Evolutionary conservation across 2,329 filamentous ascomycete genomes (phyloP).

Genomic region (Colletotrichum somersetense): DNA sequence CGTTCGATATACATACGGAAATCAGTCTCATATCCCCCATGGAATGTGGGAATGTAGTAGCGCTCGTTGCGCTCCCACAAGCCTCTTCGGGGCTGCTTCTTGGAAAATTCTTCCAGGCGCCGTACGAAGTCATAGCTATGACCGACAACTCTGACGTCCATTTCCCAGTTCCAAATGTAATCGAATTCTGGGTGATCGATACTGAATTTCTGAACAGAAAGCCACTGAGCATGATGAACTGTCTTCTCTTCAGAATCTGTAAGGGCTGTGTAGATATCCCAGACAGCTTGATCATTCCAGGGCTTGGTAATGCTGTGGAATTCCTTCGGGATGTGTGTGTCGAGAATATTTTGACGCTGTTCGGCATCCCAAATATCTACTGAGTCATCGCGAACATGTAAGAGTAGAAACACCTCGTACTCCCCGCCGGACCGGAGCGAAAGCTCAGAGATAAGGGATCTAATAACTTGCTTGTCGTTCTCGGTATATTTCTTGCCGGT

Average conservation of each 20-base stretch:
- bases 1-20: conserved; percentile 75
- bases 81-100: conserved; percentile 76
- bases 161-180: conserved; percentile 90
- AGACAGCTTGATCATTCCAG: conserved; percentile 81
- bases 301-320: conserved; percentile 78
- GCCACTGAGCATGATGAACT: conserved; percentile 74
- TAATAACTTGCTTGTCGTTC: conserved; percentile 83
- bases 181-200: conserved; percentile 84
- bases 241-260: conserved; percentile 68
- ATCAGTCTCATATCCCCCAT: conserved; percentile 74
- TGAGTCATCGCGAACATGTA: conserved; percentile 78
- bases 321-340: conserved; percentile 75
- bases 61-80: conserved; percentile 81
- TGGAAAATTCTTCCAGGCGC: conserved; percentile 72
- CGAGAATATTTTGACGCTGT: conserved; percentile 70
- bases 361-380: conserved; percentile 69
- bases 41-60: conserved; percentile 77
- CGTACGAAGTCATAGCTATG: conserved; percentile 85
- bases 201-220: conserved; percentile 81
- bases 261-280: conserved; percentile 80
- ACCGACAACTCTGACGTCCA: conserved; percentile 82
- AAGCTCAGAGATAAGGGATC: conserved; percentile 83
- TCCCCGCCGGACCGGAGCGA: conserved; percentile 81
- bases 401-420: conserved; percentile 83
- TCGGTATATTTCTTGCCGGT: conserved; percentile 80